Percentiles rank a stretch among this genome's conserved stretches.
Evolutionary conservation across 1,139 yeast genomes (phyloP).

Genomic region (Chernovozyma sophiae-reginae): DNA sequence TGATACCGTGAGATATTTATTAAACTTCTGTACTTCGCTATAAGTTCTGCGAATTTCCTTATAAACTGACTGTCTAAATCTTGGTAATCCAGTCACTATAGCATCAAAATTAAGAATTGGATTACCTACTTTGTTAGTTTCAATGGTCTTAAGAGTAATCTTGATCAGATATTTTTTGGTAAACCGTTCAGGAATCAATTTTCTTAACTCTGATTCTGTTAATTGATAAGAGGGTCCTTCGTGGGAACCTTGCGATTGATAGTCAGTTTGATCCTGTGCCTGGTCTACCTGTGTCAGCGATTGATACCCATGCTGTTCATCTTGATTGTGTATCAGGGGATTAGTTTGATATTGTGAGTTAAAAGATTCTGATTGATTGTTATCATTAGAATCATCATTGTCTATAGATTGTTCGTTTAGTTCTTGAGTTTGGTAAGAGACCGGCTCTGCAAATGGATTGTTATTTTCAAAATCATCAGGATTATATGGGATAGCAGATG

Average conservation of each 20-base stretch:
- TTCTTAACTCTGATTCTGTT: conserved; percentile 37
- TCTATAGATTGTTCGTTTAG: conserved; percentile 3
- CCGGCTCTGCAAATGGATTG: conserved; percentile 53
- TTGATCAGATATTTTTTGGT: conserved; percentile 28
- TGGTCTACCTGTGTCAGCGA: not conserved
- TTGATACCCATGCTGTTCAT: not conserved
- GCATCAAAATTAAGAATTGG: conserved; percentile 45
- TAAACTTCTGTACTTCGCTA: conserved; percentile 70
- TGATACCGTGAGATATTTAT: conserved; percentile 72
- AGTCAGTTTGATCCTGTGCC: not conserved
- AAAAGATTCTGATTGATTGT: not conserved
- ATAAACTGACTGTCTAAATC: conserved; percentile 67
- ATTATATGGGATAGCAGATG: conserved; percentile 57
- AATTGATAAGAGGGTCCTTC: conserved; percentile 14
- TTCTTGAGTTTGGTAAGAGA: conserved; percentile 6
- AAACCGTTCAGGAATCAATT: conserved; percentile 50
- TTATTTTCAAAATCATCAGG: conserved; percentile 66
- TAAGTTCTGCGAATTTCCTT: conserved; percentile 78
- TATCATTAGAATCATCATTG: not conserved
- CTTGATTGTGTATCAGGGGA: not conserved
- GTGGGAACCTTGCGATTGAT: no score
- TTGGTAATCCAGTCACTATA: conserved; percentile 54
- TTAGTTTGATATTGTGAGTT: not conserved
- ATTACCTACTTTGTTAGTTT: conserved; percentile 39
- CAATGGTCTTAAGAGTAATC: conserved; percentile 30